Conservation (phyloP, 805 yeast species). For the Yamadazyma nakazawae region DNA sequence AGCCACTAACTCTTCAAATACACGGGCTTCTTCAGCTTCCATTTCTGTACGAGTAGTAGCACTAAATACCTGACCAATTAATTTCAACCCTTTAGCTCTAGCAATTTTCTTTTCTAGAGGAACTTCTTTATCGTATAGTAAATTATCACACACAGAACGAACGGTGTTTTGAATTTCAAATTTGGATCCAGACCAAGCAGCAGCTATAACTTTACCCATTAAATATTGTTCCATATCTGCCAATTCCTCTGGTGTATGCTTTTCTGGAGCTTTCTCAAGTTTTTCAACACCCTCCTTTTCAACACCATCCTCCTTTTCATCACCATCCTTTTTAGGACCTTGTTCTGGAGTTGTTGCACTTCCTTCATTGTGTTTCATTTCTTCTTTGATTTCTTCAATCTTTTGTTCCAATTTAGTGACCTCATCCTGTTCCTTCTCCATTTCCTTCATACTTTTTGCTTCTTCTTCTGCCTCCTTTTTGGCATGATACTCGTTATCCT, state of each 20-base stretch:
- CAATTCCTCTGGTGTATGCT: slow-evolving; percentile 53
- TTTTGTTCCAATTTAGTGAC: slow-evolving; percentile 18
- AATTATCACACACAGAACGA: slow-evolving; percentile 65
- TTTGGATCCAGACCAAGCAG: slow-evolving; percentile 82
- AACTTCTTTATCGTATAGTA: slow-evolving; percentile 56
- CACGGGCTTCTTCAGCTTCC: slow-evolving; percentile 73
- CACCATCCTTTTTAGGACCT: neutral
- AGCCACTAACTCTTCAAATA: slow-evolving; percentile 68
- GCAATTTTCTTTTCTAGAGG: slow-evolving; percentile 45
- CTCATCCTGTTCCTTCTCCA: slow-evolving; percentile 19
- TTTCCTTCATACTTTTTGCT: slow-evolving; percentile 14
- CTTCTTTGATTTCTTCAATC: slow-evolving; percentile 15
- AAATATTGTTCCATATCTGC: slow-evolving; percentile 71
- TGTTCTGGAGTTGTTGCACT: slow-evolving; percentile 10
- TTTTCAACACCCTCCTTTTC: slow-evolving; percentile 1
- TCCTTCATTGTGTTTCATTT: slow-evolving; percentile 17
- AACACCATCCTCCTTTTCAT: neutral
- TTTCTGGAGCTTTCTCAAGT: slow-evolving; percentile 27
- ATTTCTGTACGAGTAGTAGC: slow-evolving; percentile 58
- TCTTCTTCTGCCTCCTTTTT: slow-evolving; percentile 29
- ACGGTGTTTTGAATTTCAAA: slow-evolving; percentile 74
- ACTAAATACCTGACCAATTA: slow-evolving; percentile 63
- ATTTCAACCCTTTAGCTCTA: slow-evolving; percentile 60
- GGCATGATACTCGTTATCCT: slow-evolving; percentile 45
- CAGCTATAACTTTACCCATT: slow-evolving; percentile 76